phyloP scores from a whole-genome alignment of 352 stramenopile genomes.

The Phytophthora aleatoria region DNA sequence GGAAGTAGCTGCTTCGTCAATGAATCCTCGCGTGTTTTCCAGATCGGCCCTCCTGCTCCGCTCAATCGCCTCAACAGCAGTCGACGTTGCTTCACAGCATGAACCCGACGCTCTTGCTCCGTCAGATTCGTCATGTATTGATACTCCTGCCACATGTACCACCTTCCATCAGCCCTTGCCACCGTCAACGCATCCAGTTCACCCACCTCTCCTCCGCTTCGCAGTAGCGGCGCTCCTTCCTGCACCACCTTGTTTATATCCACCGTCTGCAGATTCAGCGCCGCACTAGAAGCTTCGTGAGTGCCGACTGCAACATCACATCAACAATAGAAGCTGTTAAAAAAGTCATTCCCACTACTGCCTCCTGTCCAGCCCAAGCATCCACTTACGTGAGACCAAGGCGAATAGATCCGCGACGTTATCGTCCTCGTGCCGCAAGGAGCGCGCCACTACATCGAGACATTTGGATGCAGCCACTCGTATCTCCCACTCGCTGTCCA shows the following conservation, averaged over 20 bases:
- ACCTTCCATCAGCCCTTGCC: not conserved
- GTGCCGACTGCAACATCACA: conserved; percentile 46
- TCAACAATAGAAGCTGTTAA: not conserved
- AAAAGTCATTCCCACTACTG: not conserved
- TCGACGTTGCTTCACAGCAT: conserved; percentile 67
- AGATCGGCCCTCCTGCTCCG: conserved; percentile 51
- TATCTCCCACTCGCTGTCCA: conserved; percentile 69
- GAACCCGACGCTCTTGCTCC: conserved; percentile 50
- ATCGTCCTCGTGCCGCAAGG: conserved; percentile 32
- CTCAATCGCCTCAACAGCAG: conserved; percentile 74
- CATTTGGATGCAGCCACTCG: conserved; percentile 74
- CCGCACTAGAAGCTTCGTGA: conserved; percentile 38
- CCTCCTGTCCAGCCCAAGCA: not conserved
- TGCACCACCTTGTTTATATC: conserved; percentile 59
- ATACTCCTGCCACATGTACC: conserved; percentile 59
- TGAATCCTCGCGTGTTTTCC: conserved; percentile 64
- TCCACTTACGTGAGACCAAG: conserved; percentile 43
- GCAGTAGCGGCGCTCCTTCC: conserved; percentile 67
- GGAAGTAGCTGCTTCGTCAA: conserved; percentile 70
- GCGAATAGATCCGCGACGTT: conserved; percentile 53
- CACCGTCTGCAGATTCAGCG: conserved; percentile 62
- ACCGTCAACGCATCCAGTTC: not conserved
- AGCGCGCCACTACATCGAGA: conserved; percentile 56
- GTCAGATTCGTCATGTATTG: conserved; percentile 66
- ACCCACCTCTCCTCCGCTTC: conserved; percentile 76